These are phyloP conservation scores for Pseudonitzschia multiseries DNA, from an alignment of 108 stramenopile genomes.

Conservation along the genomic window DNA sequence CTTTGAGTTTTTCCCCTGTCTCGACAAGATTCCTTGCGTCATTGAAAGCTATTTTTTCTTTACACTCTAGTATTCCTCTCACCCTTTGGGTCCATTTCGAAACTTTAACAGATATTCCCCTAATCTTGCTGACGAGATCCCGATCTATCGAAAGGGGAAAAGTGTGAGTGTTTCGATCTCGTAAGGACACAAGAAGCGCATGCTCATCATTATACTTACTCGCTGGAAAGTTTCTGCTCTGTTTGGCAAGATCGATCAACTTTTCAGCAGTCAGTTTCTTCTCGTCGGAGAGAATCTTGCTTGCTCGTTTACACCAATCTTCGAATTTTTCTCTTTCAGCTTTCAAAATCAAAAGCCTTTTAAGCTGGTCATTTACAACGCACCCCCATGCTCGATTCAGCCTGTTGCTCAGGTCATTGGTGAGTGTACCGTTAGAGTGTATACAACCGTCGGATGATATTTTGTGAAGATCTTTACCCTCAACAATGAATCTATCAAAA, in stretches of 20 bases:
- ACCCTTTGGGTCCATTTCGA: slow-evolving; percentile 43
- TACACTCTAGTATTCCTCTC: slow-evolving; percentile 37
- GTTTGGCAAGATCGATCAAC: slow-evolving; percentile 44
- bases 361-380: slow-evolving; percentile 57
- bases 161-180: background rate
- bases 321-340: slow-evolving; percentile 57
- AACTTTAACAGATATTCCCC: slow-evolving; percentile 41
- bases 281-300: slow-evolving; percentile 48
- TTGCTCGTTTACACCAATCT: slow-evolving; percentile 58
- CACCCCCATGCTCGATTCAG: slow-evolving; percentile 39
- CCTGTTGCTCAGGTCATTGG: background rate
- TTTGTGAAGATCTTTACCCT: slow-evolving; percentile 50
- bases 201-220: slow-evolving; percentile 36
- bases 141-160: slow-evolving; percentile 30
- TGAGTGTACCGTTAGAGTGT: background rate
- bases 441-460: background rate
- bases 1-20: slow-evolving; percentile 57
- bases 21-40: slow-evolving; percentile 60
- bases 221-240: slow-evolving; percentile 58
- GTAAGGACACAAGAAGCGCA: background rate
- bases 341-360: slow-evolving; percentile 46
- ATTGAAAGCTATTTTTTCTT: slow-evolving; percentile 48
- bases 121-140: slow-evolving; percentile 61
- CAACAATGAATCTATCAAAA: slow-evolving; percentile 62
- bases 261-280: slow-evolving; percentile 59